Conservation (phyloP, 225 moss, liverwort and hornwort genomes). For the Physcomitrellopsis africana region DNA sequence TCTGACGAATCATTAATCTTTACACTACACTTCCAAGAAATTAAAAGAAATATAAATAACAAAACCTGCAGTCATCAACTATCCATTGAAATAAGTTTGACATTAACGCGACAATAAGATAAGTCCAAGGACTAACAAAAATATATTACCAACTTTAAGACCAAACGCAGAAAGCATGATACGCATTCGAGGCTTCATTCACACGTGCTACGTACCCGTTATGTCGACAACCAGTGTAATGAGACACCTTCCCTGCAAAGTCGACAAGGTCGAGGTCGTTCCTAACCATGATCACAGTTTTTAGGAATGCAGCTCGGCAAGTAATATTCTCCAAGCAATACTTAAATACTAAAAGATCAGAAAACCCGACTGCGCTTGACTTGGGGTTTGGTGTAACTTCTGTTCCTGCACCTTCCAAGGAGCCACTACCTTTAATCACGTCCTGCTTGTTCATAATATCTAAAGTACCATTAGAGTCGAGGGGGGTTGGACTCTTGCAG, state of each 20-base stretch:
- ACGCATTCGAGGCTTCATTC: slow-evolving; percentile 17
- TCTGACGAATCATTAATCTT: slow-evolving; percentile 14
- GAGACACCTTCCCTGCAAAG: slow-evolving; percentile 83
- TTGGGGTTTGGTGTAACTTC: slow-evolving; percentile 49
- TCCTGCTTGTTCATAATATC: slow-evolving; percentile 62
- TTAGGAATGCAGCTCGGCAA: slow-evolving; percentile 79
- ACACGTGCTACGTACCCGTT: slow-evolving; percentile 63
- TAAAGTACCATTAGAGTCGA: slow-evolving; percentile 46
- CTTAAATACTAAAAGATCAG: slow-evolving; percentile 80
- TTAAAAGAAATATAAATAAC: slow-evolving; percentile 20
- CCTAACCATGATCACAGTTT: slow-evolving; percentile 64
- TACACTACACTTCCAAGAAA: slow-evolving; percentile 22
- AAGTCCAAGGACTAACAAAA: slow-evolving; percentile 22
- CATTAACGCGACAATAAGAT: slow-evolving; percentile 13
- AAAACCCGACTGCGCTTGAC: slow-evolving; percentile 45
- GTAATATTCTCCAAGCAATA: slow-evolving; percentile 89
- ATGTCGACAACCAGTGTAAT: slow-evolving; percentile 91
- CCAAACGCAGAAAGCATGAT: slow-evolving; percentile 15
- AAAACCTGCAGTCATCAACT: slow-evolving; percentile 23
- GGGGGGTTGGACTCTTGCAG: slow-evolving; percentile 43
- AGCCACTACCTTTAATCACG: slow-evolving; percentile 44
- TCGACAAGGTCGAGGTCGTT: slow-evolving; percentile 77
- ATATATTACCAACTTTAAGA: slow-evolving; percentile 18
- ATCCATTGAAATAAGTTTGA: slow-evolving; percentile 1
- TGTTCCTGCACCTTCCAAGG: slow-evolving; percentile 47